Evolutionary conservation across 31 red algal genomes (phyloP).

Genomic region (Porphyra umbilicalis): DNA sequence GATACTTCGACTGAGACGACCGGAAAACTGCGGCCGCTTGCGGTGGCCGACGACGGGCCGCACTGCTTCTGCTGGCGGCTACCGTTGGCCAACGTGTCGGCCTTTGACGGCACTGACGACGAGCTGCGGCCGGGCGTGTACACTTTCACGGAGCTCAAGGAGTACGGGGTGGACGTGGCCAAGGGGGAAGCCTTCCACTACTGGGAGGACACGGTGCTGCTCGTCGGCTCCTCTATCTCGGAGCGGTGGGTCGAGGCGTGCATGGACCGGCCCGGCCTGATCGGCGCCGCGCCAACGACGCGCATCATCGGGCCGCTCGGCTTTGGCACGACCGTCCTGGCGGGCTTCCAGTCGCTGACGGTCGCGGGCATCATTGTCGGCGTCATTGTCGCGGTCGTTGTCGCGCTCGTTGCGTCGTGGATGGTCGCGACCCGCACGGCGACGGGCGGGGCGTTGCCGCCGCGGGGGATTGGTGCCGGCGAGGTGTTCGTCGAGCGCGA

Average conservation of each 20-base stretch:
- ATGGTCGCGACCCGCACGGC: constrained; percentile 42
- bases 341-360: not conserved
- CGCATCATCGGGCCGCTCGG: not conserved
- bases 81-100: constrained; percentile 18
- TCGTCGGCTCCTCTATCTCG: constrained; percentile 10
- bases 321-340: constrained; percentile 25
- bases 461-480: constrained; percentile 10
- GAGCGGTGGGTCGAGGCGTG: constrained; percentile 25
- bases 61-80: constrained; percentile 62
- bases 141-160: constrained; percentile 28
- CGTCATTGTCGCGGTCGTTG: constrained; percentile 44
- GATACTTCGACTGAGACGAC: constrained; percentile 1
- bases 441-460: constrained; percentile 17
- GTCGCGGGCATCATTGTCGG: constrained; percentile 51
- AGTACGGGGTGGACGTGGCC: constrained; percentile 31
- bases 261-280: not conserved
- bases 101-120: constrained; percentile 2
- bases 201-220: constrained; percentile 44
- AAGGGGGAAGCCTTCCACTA: not conserved
- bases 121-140: constrained; percentile 50
- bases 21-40: constrained; percentile 13
- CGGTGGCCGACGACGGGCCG: constrained; percentile 2
- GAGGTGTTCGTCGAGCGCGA: constrained; percentile 67
- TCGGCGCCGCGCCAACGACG: not conserved
- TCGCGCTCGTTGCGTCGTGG: constrained; percentile 51